Percentiles rank a stretch among this genome's conserved stretches.
phyloP scores from a whole-genome alignment of 139 green algal genomes.

The Monoraphidium neglectum region DNA sequence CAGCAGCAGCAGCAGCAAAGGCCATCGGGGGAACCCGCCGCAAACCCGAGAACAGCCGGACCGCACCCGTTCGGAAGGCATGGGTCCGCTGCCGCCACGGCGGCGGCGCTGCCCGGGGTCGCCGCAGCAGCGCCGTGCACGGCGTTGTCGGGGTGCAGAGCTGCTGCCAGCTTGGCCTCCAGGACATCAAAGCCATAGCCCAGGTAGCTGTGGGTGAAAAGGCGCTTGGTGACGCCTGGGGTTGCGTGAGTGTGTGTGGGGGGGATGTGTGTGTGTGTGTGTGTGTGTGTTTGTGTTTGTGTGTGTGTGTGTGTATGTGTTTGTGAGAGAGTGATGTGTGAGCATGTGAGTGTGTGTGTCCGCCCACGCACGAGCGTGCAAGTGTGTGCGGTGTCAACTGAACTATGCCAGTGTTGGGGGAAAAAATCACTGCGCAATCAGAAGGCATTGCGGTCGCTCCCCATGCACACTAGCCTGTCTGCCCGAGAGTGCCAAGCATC shows the following conservation, averaged over 20 bases:
- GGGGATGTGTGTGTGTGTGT: neutral
- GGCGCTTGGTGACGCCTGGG: conserved; percentile 30
- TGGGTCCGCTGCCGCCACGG: conserved; percentile 6
- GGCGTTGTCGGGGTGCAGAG: conserved; percentile 2
- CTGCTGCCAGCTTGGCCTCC: conserved; percentile 13
- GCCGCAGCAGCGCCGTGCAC: neutral
- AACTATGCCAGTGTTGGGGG: no score
- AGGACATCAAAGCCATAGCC: conserved; percentile 49
- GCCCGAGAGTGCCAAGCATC: no score
- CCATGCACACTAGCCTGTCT: no score
- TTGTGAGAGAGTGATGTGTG: no score
- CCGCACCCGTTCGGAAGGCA: conserved; percentile 29
- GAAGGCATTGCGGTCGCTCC: no score
- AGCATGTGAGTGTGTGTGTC: no score
- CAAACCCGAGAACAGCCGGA: neutral
- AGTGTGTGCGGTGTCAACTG: no score
- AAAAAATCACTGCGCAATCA: no score
- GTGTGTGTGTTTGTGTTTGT: neutral
- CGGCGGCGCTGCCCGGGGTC: neutral
- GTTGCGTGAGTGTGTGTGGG: neutral
- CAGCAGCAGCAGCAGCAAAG: no score
- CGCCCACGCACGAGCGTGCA: no score
- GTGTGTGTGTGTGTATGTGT: no score
- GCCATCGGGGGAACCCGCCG: no score
- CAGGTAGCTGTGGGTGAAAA: conserved; percentile 60